Evolutionary conservation across 768 basidiomycete species (phyloP), one percentile per base, ranked within the genome.

Genomic region (Suillus lakei): DNA sequence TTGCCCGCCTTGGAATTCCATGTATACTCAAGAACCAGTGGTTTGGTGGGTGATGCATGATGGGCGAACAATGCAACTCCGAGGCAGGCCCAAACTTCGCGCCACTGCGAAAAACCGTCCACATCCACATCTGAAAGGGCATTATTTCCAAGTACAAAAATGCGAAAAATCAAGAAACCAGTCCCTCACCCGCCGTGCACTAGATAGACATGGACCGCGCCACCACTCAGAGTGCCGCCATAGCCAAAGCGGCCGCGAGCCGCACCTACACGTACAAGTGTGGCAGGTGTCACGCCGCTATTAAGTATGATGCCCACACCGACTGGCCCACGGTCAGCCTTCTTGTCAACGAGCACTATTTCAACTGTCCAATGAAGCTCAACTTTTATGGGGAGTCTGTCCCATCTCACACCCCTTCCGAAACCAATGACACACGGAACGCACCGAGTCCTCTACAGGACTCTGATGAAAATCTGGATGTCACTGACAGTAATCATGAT

Each of bases 291-390:
- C 32, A 39, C 61, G 67, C 63, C 44, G 64, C 62, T 46, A 74
- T 77, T 53, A 69, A 71, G 67, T 77, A 77, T 70, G 70, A 62
- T 62, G 69, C 46, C 53, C 71, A 74, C n/a, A 44, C 70, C 23
- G 59, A 66, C 1, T 78, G 76, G 76, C 28, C 62, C 44, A 65
- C 68, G 23, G 68, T 78, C 67, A 72, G 13, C 72, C 62, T 67
- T 66, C 67, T 77, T 63, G 75, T 56, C 51, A 71, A 69, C 64
- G 65, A 67, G 61, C 76, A 78, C 68, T 77, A 67, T 66, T 50
- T 70, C 21, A 68, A 66, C 26, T 77, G 76, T 41, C 74, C 73
- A 18, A 21, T 38, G 18, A 41, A 26, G 39, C 18, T 41, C 39
- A 39, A 39, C 26, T 21, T 59, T 30, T 7, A 28, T 8, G 26